Conservation (phyloP, 2,329 filamentous ascomycete species). For the Hysterium pulicare region DNA sequence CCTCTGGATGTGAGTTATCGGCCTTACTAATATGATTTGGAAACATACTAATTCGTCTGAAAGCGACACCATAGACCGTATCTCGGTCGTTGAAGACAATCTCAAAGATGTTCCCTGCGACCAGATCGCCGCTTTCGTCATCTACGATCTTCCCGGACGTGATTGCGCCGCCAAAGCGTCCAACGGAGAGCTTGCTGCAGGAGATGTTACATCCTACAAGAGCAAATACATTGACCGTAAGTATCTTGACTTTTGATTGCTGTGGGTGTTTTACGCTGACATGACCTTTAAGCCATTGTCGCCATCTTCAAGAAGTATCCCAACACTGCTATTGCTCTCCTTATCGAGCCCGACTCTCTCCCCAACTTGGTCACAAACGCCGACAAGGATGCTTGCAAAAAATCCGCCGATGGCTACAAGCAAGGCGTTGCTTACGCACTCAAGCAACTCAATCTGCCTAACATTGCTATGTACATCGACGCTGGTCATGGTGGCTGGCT, state of each 20-base stretch:
- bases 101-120: conserved; percentile 50
- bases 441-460: conserved; percentile 56
- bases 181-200: conserved; percentile 61
- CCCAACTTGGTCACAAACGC: conserved; percentile 63
- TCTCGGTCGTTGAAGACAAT: conserved; percentile 47
- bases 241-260: conserved; percentile 4
- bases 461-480: conserved; percentile 64
- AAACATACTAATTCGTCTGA: conserved; percentile 12
- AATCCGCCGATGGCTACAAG: conserved; percentile 56
- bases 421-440: conserved; percentile 59
- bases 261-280: conserved; percentile 5
- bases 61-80: conserved; percentile 49
- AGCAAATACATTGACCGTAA: conserved; percentile 50
- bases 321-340: conserved; percentile 34
- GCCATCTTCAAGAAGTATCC: conserved; percentile 55
- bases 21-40: not conserved
- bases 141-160: conserved; percentile 64
- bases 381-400: conserved; percentile 53
- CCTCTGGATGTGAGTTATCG: conserved; percentile 49
- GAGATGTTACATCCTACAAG: conserved; percentile 51
- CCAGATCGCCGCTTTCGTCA: conserved; percentile 54
- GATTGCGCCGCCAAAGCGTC: conserved; percentile 64
- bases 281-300: conserved; percentile 44
- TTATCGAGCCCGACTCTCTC: conserved; percentile 61
- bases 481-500: conserved; percentile 65